phyloP scores from a whole-genome alignment of 495 filamentous ascomycete species.

The Lentithecium fluviatile region DNA sequence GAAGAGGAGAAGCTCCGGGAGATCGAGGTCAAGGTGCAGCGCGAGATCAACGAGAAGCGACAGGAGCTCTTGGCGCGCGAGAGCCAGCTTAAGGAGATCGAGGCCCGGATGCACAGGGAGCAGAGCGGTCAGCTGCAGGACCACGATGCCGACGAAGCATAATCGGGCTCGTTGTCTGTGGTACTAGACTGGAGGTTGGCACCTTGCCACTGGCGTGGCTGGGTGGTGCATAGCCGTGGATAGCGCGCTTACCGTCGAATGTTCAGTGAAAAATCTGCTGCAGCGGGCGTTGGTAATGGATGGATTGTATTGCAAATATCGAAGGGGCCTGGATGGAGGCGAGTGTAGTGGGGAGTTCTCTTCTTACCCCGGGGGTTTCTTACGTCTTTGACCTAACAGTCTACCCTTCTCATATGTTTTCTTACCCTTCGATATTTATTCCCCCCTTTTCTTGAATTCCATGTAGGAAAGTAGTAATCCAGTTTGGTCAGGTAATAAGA shows the following conservation, averaged over 20 bases:
- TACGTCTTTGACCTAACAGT: conserved; percentile 5
- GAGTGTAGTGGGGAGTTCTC: conserved; percentile 20
- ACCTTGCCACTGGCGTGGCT: background rate
- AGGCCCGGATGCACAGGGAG: conserved; percentile 74
- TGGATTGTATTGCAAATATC: conserved; percentile 18
- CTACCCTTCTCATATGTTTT: conserved; percentile 33
- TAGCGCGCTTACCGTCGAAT: conserved; percentile 31
- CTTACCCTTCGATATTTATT: conserved; percentile 39
- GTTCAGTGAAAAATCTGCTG: conserved; percentile 20
- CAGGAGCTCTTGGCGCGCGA: conserved; percentile 97
- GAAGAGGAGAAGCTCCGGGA: conserved; percentile 99
- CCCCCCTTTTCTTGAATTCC: conserved; percentile 35
- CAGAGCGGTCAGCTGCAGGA: conserved; percentile 45
- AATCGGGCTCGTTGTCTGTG: conserved; percentile 2
- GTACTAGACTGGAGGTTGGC: background rate
- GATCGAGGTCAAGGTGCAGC: conserved; percentile 98
- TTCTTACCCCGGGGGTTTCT: conserved; percentile 27
- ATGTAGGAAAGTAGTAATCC: conserved; percentile 39
- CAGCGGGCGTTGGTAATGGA: conserved; percentile 33
- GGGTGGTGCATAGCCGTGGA: conserved; percentile 13
- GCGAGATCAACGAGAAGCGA: conserved; percentile 99
- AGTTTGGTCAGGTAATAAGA: conserved; percentile 33
- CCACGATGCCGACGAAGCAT: conserved; percentile 27
- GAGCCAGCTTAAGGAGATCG: conserved; percentile 95
- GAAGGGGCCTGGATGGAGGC: background rate